These are phyloP conservation scores for Penicillium sp. DNA, from an alignment of 2,329 filamentous ascomycete genomes.

Conservation along the genomic window DNA sequence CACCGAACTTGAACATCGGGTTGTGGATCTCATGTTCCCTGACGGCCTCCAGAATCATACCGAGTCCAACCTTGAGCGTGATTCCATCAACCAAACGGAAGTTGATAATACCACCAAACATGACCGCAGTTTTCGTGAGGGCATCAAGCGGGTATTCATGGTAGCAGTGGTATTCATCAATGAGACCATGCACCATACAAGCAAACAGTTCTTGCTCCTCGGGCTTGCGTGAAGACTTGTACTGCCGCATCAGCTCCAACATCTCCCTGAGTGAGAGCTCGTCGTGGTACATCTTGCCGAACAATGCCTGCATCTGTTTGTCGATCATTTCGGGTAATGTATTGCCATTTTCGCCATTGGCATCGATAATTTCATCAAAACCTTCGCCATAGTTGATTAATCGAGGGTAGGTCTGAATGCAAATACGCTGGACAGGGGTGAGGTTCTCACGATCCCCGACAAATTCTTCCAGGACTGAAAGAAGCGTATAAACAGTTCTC, in stretches of 20 bases:
- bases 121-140: slow-evolving; percentile 88
- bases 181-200: slow-evolving; percentile 97
- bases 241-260: slow-evolving; percentile 77
- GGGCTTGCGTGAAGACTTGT: slow-evolving; percentile 83
- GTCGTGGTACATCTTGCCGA: slow-evolving; percentile 95
- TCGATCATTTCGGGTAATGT: slow-evolving; percentile 76
- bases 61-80: slow-evolving; percentile 88
- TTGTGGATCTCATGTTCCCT: slow-evolving; percentile 78
- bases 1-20: slow-evolving; percentile 96
- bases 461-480: slow-evolving; percentile 75
- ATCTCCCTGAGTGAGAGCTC: slow-evolving; percentile 85
- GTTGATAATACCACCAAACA: slow-evolving; percentile 95
- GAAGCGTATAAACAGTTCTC: slow-evolving; percentile 77
- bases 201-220: slow-evolving; percentile 92
- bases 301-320: slow-evolving; percentile 92
- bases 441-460: slow-evolving; percentile 64
- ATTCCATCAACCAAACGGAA: slow-evolving; percentile 88
- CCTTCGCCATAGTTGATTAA: slow-evolving; percentile 96
- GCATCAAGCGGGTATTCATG: slow-evolving; percentile 95
- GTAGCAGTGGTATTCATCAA: slow-evolving; percentile 96
- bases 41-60: slow-evolving; percentile 97
- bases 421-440: slow-evolving; percentile 78
- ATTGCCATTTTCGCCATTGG: slow-evolving; percentile 80
- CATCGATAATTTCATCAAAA: slow-evolving; percentile 86
- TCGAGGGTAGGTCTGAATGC: slow-evolving; percentile 88